Conservation (phyloP, 768 basidiomycete genomes). For the Pleurotus citrinopileatus region DNA sequence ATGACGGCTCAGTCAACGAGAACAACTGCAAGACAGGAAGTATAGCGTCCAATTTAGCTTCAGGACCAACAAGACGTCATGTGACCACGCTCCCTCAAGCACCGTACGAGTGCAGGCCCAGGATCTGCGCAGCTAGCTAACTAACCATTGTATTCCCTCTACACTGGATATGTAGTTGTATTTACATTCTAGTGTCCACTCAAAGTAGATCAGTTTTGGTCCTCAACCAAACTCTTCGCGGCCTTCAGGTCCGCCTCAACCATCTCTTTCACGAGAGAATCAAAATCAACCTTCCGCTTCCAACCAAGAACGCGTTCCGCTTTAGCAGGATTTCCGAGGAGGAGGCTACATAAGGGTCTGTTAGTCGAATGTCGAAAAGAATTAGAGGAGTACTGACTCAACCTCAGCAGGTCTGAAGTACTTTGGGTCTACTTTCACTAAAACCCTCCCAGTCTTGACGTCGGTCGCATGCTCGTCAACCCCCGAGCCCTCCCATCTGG, state of each 20-base stretch:
- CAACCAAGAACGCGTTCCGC: slow-evolving; percentile 87
- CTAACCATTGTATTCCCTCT: too few relatives aligned
- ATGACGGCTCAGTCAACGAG: not conserved
- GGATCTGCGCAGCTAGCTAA: too few relatives aligned
- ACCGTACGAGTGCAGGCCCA: too few relatives aligned
- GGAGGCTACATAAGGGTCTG: slow-evolving; percentile 44
- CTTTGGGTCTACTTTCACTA: slow-evolving; percentile 82
- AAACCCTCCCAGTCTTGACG: slow-evolving; percentile 58
- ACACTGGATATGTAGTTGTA: too few relatives aligned
- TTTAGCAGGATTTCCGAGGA: slow-evolving; percentile 87
- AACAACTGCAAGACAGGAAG: not conserved
- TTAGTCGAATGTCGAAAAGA: not conserved
- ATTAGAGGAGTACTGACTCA: slow-evolving; percentile 71
- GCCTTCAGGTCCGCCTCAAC: slow-evolving; percentile 78
- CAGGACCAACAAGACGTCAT: slow-evolving; percentile 9
- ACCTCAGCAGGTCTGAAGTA: slow-evolving; percentile 98
- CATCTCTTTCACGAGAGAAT: slow-evolving; percentile 89
- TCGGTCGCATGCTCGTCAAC: slow-evolving; percentile 77
- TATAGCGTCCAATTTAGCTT: not conserved
- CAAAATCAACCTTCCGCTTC: slow-evolving; percentile 85
- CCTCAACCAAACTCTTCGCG: slow-evolving; percentile 71
- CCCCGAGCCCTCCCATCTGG: slow-evolving; percentile 78
- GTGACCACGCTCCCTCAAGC: too few relatives aligned
- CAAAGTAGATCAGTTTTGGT: slow-evolving; percentile 63
- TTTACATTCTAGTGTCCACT: slow-evolving; percentile 10